phyloP scores from a whole-genome alignment of 805 yeast species.

The Yamadazyma scolyti region DNA sequence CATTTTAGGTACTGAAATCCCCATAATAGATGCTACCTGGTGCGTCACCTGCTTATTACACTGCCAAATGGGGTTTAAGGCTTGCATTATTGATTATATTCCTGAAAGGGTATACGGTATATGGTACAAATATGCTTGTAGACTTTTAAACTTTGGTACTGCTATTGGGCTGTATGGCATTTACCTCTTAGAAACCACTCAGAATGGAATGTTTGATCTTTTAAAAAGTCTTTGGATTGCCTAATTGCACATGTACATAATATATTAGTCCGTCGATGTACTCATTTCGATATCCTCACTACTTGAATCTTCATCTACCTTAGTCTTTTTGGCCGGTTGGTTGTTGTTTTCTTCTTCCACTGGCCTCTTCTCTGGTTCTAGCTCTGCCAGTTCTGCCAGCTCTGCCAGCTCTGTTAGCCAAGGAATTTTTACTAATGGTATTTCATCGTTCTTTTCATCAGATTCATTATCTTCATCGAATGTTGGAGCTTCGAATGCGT shows the following conservation, averaged over 20 bases:
- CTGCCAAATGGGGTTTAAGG: slow-evolving; percentile 79
- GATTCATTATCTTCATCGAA: slow-evolving; percentile 5
- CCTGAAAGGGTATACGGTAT: slow-evolving; percentile 82
- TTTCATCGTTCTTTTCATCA: slow-evolving; percentile 4
- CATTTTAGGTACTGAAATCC: slow-evolving; percentile 65
- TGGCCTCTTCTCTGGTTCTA: slow-evolving; percentile 3
- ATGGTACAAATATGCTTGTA: slow-evolving; percentile 67
- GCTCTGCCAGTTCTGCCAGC: background rate
- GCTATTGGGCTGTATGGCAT: slow-evolving; percentile 71
- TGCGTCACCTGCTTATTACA: slow-evolving; percentile 69
- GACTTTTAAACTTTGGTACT: slow-evolving; percentile 69
- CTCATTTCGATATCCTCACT: background rate
- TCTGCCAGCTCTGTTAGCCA: slow-evolving; percentile 16
- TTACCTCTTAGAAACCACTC: slow-evolving; percentile 75
- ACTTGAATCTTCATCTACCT: slow-evolving; percentile 1
- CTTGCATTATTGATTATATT: slow-evolving; percentile 91
- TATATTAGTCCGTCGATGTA: slow-evolving; percentile 5
- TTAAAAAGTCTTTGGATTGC: slow-evolving; percentile 61
- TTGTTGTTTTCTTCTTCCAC: slow-evolving; percentile 2
- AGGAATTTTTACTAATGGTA: slow-evolving; percentile 24
- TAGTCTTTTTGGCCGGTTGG: slow-evolving; percentile 1
- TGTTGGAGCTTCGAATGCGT: slow-evolving; percentile 19
- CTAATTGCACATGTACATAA: slow-evolving; percentile 7
- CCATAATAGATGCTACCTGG: slow-evolving; percentile 69
- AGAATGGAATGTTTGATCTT: slow-evolving; percentile 73